Conservation (phyloP, 441 rosid genomes). For the Biscutella auriculata region DNA sequence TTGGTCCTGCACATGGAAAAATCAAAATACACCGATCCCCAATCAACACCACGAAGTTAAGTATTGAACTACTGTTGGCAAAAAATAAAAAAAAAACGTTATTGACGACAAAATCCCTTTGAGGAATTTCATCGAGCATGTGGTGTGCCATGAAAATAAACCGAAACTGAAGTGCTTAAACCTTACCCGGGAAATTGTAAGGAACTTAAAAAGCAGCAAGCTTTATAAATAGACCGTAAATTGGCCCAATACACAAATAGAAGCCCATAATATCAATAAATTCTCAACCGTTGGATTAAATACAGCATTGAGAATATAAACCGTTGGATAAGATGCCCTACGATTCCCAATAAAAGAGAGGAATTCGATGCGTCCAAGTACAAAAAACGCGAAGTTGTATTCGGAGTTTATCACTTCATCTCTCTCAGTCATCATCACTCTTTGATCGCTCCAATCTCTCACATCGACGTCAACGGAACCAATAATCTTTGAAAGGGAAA, state of each 20-base stretch:
- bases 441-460: slow-evolving; percentile 2
- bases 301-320: not conserved
- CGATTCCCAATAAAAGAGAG: not conserved
- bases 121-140: slow-evolving; percentile 22
- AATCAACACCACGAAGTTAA: not conserved
- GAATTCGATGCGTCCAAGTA: slow-evolving; percentile 18
- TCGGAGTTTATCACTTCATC: not conserved
- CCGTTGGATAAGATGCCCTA: slow-evolving; percentile 20
- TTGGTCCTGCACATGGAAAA: slow-evolving; percentile 6
- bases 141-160: not conserved
- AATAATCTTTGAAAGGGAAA: no score
- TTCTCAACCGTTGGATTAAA: slow-evolving; percentile 8
- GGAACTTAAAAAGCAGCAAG: not conserved
- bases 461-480: no score
- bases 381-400: not conserved
- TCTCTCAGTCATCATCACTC: not conserved
- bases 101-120: not conserved
- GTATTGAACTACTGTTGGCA: not conserved
- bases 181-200: not conserved
- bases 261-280: not conserved
- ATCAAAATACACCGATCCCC: not conserved
- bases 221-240: no score
- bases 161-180: not conserved
- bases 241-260: not conserved
- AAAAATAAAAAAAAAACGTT: not conserved